phyloP scores from a whole-genome alignment of 2,329 filamentous ascomycete species.

The Beauveria rudraprayagi region DNA sequence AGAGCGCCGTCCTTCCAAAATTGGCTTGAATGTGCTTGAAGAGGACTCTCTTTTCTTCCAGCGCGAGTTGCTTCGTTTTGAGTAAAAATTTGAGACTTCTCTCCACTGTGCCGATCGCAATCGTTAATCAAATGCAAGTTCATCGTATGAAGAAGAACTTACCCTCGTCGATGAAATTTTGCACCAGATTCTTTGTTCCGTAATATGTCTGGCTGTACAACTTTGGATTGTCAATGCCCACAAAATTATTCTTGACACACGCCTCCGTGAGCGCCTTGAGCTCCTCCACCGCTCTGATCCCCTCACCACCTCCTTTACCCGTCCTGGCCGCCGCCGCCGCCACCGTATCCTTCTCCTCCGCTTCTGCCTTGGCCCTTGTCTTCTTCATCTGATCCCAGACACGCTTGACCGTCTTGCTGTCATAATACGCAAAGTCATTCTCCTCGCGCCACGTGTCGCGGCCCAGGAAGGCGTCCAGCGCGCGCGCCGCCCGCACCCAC shows the following conservation, averaged over 20 bases:
- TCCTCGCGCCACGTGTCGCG: slow-evolving; percentile 74
- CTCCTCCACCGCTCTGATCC: slow-evolving; percentile 57
- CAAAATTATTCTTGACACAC: slow-evolving; percentile 96
- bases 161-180: slow-evolving; percentile 82
- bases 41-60: slow-evolving; percentile 67
- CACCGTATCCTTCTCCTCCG: slow-evolving; percentile 25
- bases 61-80: slow-evolving; percentile 55
- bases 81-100: slow-evolving; percentile 59
- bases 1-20: slow-evolving; percentile 85
- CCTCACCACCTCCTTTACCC: slow-evolving; percentile 26
- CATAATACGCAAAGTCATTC: slow-evolving; percentile 77
- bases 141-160: slow-evolving; percentile 18
- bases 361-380: slow-evolving; percentile 52
- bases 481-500: slow-evolving; percentile 73
- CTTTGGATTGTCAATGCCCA: slow-evolving; percentile 84
- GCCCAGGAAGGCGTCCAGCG: slow-evolving; percentile 72
- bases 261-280: slow-evolving; percentile 73
- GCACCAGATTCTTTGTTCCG: slow-evolving; percentile 90
- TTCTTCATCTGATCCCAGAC: slow-evolving; percentile 69
- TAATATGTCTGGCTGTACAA: slow-evolving; percentile 98
- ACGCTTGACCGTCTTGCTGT: slow-evolving; percentile 71
- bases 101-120: slow-evolving; percentile 42
- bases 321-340: slow-evolving; percentile 14
- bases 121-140: not conserved
- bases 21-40: slow-evolving; percentile 89